Evolutionary conservation across 345 rosid species (phyloP).

Genomic region (Corchorus capsularis): DNA sequence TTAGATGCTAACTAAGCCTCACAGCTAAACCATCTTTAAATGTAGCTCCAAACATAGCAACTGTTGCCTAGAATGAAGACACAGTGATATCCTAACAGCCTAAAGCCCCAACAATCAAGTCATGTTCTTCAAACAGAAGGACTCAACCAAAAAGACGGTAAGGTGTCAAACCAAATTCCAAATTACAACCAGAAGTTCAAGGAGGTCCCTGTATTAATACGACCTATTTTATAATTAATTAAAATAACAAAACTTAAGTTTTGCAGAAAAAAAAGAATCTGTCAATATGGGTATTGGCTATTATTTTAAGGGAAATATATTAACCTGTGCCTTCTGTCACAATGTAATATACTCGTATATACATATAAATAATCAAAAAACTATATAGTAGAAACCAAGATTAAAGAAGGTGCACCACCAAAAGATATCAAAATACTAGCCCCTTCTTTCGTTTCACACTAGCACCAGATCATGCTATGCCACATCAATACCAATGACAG

Average conservation of each 20-base stretch:
- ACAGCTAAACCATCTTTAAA: not conserved
- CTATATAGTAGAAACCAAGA: not conserved
- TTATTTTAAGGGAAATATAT: not conserved
- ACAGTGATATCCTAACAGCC: not conserved
- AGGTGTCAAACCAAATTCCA: not conserved
- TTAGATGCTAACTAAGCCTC: not conserved
- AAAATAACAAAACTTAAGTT: not conserved
- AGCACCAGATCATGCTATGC: not conserved
- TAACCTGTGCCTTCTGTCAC: not conserved
- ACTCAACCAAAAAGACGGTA: not conserved
- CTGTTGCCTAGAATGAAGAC: not conserved
- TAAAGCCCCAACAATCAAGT: not conserved
- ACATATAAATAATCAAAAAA: not conserved
- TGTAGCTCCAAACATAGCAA: not conserved
- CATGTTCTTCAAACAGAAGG: slow-evolving; percentile 2
- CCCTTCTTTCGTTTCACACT: not conserved
- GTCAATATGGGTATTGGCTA: not conserved
- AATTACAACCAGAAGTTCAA: not conserved
- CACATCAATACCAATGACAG: not conserved
- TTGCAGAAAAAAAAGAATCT: not conserved
- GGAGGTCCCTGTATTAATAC: not conserved
- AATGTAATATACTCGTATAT: not conserved
- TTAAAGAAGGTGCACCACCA: not conserved
- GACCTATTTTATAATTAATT: not conserved
- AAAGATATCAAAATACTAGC: not conserved